phyloP scores from a whole-genome alignment of 2,329 filamentous ascomycete species.

The Clarireedia monteithiana region DNA sequence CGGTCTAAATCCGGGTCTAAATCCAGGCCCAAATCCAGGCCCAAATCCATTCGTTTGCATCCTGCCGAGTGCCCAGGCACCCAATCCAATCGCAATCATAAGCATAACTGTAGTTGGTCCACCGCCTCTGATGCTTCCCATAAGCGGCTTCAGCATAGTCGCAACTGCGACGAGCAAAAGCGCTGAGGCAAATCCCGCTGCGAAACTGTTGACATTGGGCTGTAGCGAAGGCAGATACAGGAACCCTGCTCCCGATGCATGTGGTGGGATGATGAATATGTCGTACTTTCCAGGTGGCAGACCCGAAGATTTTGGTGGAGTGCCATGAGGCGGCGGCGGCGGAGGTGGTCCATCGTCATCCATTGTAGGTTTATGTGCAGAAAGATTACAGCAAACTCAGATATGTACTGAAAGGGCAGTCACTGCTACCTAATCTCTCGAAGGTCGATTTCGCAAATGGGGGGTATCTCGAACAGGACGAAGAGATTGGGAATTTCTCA shows the following conservation, averaged over 20 bases:
- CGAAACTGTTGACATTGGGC: conserved; percentile 82
- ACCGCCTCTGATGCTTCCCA: conserved; percentile 61
- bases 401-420: not conserved
- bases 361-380: conserved; percentile 4
- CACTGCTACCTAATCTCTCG: not conserved
- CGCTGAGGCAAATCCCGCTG: conserved; percentile 75
- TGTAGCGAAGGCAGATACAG: conserved; percentile 87
- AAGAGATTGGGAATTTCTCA: not conserved
- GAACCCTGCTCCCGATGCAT: conserved; percentile 82
- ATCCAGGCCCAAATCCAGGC: conserved; percentile 17
- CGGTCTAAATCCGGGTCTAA: conserved; percentile 25
- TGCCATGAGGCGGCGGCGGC: conserved; percentile 80
- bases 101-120: conserved; percentile 67
- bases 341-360: conserved; percentile 38
- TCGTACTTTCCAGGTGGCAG: conserved; percentile 89
- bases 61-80: conserved; percentile 69
- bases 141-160: conserved; percentile 63
- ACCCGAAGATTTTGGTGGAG: conserved; percentile 62
- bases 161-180: conserved; percentile 66
- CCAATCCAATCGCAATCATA: conserved; percentile 64
- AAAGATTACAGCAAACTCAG: not conserved
- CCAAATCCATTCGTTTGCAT: conserved; percentile 40
- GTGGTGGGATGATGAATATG: conserved; percentile 92
- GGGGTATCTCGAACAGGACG: not conserved
- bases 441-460: not conserved